Conservation (phyloP, 495 filamentous ascomycete genomes). For the Monascus purpureus region DNA sequence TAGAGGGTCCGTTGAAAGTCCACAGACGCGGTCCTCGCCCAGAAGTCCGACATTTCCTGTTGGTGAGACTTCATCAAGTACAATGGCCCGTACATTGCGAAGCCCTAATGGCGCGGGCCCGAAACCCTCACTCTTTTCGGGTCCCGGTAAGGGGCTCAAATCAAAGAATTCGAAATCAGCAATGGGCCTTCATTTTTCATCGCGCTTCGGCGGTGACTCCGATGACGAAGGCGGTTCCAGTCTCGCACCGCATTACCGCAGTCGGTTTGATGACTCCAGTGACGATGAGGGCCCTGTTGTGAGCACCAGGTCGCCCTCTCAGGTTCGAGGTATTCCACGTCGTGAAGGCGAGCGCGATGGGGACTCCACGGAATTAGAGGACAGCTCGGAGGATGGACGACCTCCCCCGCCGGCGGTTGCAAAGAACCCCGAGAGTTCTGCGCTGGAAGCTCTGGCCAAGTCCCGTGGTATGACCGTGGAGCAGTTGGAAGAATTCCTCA, state of each 20-base stretch:
- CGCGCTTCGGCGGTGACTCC: slow-evolving; percentile 52
- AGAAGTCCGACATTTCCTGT: slow-evolving; percentile 16
- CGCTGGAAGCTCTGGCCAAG: slow-evolving; percentile 24
- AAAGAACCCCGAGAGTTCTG: slow-evolving; percentile 15
- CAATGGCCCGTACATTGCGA: slow-evolving; percentile 39
- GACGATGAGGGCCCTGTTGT: slow-evolving; percentile 45
- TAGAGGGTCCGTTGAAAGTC: slow-evolving; percentile 21
- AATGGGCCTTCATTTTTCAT: slow-evolving; percentile 8
- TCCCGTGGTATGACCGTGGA: slow-evolving; percentile 28
- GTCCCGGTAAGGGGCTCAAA: slow-evolving; percentile 32
- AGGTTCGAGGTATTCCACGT: slow-evolving; percentile 50
- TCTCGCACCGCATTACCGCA: slow-evolving; percentile 34
- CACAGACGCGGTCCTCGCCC: slow-evolving; percentile 12
- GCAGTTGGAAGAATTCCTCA: slow-evolving; percentile 26
- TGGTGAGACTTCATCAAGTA: slow-evolving; percentile 17
- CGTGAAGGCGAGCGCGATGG: slow-evolving; percentile 36
- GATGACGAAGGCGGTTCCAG: slow-evolving; percentile 52
- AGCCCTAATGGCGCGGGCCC: slow-evolving; percentile 16
- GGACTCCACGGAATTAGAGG: slow-evolving; percentile 57
- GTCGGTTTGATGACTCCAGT: slow-evolving; percentile 72
- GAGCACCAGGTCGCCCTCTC: slow-evolving; percentile 33
- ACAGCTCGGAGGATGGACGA: slow-evolving; percentile 38
- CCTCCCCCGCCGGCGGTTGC: slow-evolving; percentile 1
- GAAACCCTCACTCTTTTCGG: slow-evolving; percentile 29
- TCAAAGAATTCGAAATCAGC: slow-evolving; percentile 16